These are phyloP conservation scores for Rhodotorula babjevae DNA, from an alignment of 768 basidiomycete species.

Conservation along the genomic window DNA sequence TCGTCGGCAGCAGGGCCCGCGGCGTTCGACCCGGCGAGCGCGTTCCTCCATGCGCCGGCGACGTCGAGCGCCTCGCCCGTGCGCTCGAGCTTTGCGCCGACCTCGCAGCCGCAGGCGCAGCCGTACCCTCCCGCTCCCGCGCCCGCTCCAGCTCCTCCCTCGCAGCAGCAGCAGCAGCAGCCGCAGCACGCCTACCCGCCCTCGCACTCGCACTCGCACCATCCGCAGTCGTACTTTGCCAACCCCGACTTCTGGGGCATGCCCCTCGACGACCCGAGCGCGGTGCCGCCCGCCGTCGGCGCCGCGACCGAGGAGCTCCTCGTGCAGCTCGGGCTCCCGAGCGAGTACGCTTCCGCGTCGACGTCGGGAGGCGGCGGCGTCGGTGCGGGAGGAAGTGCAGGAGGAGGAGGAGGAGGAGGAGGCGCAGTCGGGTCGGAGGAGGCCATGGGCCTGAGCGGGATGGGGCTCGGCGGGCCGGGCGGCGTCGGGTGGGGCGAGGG, in stretches of 20 bases:
- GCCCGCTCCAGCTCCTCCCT: too few relatives aligned
- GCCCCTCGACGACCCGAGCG: slow-evolving; percentile 1
- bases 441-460: too few relatives aligned
- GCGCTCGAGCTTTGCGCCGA: neutral
- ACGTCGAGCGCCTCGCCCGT: too few relatives aligned
- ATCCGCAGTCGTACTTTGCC: neutral
- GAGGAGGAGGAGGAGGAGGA: too few relatives aligned
- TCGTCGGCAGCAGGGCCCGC: too few relatives aligned
- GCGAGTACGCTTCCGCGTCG: too few relatives aligned
- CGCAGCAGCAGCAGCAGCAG: neutral
- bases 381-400: too few relatives aligned
- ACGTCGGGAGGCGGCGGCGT: too few relatives aligned
- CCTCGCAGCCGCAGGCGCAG: neutral
- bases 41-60: neutral
- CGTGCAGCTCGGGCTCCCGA: neutral
- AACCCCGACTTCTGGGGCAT: neutral
- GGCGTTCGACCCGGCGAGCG: neutral
- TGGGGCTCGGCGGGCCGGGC: too few relatives aligned
- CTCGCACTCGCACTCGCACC: neutral
- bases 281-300: slow-evolving; percentile 4
- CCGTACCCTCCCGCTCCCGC: neutral
- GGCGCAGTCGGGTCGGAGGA: too few relatives aligned
- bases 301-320: neutral
- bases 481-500: too few relatives aligned
- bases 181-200: neutral